Evolutionary conservation across 2,329 filamentous ascomycete genomes (phyloP).

Genomic region (Microdochium bolleyi): DNA sequence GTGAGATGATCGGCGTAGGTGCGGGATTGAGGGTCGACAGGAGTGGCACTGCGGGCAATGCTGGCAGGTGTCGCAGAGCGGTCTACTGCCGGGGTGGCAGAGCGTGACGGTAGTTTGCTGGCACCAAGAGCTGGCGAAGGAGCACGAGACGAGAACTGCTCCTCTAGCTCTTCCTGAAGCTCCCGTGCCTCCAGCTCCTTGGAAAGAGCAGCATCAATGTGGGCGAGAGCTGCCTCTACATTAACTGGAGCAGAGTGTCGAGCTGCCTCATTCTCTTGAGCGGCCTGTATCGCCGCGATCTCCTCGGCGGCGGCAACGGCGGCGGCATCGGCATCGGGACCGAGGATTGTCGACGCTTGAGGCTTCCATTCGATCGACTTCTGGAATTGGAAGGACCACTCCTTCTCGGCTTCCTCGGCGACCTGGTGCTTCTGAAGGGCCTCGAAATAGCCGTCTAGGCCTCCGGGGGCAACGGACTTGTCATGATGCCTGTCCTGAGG

Average conservation of each 20-base stretch:
- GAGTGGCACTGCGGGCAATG: constrained; percentile 48
- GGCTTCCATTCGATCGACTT: constrained; percentile 87
- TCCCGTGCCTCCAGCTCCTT: constrained; percentile 60
- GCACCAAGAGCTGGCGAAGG: constrained; percentile 26
- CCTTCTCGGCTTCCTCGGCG: constrained; percentile 56
- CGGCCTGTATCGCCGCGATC: constrained; percentile 19
- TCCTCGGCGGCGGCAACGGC: constrained; percentile 20
- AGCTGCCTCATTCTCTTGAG: constrained; percentile 14
- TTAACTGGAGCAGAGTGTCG: constrained; percentile 31
- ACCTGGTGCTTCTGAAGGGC: constrained; percentile 64
- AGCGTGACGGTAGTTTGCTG: constrained; percentile 28
- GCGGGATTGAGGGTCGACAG: constrained; percentile 55
- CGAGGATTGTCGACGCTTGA: constrained; percentile 43
- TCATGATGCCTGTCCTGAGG: constrained; percentile 51
- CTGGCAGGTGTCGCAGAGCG: constrained; percentile 34
- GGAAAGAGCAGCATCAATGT: constrained; percentile 78
- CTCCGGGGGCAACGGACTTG: constrained; percentile 45
- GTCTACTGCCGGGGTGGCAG: constrained; percentile 31
- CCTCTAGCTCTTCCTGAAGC: constrained; percentile 34
- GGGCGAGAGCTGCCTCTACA: constrained; percentile 57
- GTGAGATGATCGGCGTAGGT: constrained; percentile 73
- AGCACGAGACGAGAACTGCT: constrained; percentile 20
- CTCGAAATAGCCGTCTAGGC: constrained; percentile 85
- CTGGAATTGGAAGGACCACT: constrained; percentile 87
- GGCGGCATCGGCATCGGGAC: constrained; percentile 52